Evolutionary conservation across 139 green algal genomes (phyloP).

Genomic region (Coccomyxa sp.): DNA sequence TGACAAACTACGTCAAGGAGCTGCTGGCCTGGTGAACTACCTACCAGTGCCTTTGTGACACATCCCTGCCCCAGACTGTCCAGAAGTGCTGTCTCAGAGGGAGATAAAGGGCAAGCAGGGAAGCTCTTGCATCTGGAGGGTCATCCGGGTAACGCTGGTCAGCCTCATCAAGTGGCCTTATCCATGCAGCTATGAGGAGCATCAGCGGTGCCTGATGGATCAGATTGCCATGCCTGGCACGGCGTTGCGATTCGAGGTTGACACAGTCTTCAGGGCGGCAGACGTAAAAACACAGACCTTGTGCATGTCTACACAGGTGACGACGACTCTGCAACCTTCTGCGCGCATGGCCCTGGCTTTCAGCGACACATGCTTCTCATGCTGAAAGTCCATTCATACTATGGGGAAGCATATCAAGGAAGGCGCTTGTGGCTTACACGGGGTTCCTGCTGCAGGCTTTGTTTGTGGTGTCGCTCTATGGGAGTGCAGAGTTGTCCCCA

Average conservation of each 20-base stretch:
- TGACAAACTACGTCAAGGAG: neutral
- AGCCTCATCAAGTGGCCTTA: neutral
- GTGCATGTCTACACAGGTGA: neutral
- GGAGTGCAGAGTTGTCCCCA: neutral
- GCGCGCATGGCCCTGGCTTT: neutral
- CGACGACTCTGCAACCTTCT: neutral
- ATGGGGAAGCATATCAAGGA: neutral
- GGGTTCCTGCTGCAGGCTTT: neutral
- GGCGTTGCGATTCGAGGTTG: neutral
- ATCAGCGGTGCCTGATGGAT: neutral
- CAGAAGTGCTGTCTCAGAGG: too few relatives aligned
- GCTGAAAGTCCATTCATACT: neutral
- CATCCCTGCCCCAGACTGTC: too few relatives aligned
- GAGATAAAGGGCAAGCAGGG: too few relatives aligned
- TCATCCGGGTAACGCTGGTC: neutral
- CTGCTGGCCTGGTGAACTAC: neutral
- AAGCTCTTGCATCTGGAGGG: neutral
- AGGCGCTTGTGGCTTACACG: neutral
- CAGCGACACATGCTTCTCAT: too few relatives aligned
- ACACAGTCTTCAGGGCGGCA: neutral
- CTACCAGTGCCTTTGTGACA: neutral
- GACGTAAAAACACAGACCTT: neutral
- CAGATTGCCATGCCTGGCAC: neutral
- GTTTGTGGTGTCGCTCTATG: neutral
- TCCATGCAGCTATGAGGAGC: neutral